Evolutionary conservation across 495 filamentous ascomycete species (phyloP).

Genomic region (Podospora appendiculata): DNA sequence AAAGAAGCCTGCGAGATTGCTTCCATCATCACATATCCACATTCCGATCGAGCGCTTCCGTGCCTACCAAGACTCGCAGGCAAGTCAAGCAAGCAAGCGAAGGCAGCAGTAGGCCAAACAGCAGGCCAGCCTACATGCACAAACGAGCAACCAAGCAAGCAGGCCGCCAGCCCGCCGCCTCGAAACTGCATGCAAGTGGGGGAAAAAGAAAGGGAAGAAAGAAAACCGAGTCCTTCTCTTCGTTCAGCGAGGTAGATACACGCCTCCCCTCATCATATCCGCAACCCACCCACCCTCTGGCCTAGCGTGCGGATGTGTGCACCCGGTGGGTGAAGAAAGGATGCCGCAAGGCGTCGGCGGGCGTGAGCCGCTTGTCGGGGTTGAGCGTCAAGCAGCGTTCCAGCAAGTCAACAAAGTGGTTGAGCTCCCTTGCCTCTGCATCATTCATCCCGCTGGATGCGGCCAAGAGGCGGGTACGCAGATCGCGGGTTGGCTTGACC

Average conservation of each 20-base stretch:
- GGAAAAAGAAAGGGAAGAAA: too few species aligned
- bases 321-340: constrained; percentile 52
- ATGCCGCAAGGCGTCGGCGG: constrained; percentile 79
- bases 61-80: too few species aligned
- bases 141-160: too few species aligned
- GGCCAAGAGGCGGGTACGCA: constrained; percentile 67
- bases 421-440: constrained; percentile 67
- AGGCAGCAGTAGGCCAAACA: too few species aligned
- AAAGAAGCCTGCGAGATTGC: too few species aligned
- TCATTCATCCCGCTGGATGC: constrained; percentile 68
- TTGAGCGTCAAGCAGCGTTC: constrained; percentile 84
- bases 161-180: too few species aligned
- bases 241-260: neutral
- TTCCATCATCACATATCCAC: too few species aligned
- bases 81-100: too few species aligned
- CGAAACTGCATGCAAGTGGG: too few species aligned
- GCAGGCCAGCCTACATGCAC: too few species aligned
- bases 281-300: neutral
- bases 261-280: neutral
- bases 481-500: constrained; percentile 73
- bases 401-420: constrained; percentile 75
- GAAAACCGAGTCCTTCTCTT: too few species aligned
- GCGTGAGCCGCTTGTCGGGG: constrained; percentile 86
- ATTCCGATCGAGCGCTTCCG: too few species aligned
- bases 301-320: constrained; percentile 2